These are phyloP conservation scores for Phycomyces nitens DNA, from an alignment of 192 early-diverging fungal species.

Conservation along the genomic window DNA sequence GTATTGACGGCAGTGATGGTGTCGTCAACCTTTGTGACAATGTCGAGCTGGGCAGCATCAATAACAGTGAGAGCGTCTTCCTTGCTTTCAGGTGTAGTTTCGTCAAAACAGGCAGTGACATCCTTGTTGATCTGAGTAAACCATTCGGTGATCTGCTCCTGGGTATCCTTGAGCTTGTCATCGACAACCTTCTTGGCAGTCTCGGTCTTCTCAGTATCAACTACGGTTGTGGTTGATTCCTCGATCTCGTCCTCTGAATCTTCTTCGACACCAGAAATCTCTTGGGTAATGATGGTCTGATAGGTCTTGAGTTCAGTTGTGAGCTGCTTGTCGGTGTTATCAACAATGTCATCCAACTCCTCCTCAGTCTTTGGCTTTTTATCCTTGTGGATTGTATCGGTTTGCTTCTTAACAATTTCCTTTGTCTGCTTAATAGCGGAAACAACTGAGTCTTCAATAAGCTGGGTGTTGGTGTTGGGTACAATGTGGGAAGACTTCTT, in stretches of 20 bases:
- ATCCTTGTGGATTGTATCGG: slow-evolving; percentile 1
- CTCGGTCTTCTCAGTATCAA: not conserved
- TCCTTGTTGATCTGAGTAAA: slow-evolving; percentile 2
- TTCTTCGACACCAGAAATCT: slow-evolving; percentile 11
- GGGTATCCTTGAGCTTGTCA: not conserved
- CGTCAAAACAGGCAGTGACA: not conserved
- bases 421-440: slow-evolving; percentile 9
- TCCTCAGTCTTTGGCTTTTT: slow-evolving; percentile 1
- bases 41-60: slow-evolving; percentile 7
- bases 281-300: slow-evolving; percentile 14
- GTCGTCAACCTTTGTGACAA: slow-evolving; percentile 9
- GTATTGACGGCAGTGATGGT: not conserved
- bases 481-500: slow-evolving; percentile 6
- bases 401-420: not conserved
- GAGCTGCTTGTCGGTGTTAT: slow-evolving; percentile 7
- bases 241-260: not conserved
- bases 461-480: not conserved
- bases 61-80: slow-evolving; percentile 1
- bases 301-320: slow-evolving; percentile 3
- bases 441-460: slow-evolving; percentile 7
- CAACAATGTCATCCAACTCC: not conserved
- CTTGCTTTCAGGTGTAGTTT: not conserved
- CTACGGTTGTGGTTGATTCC: not conserved
- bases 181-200: not conserved
- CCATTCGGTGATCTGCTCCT: slow-evolving; percentile 8